Percentiles rank a stretch among this genome's conserved stretches.
These are phyloP conservation scores for Penicillium lagena DNA, from an alignment of 495 filamentous ascomycete species.

Conservation along the genomic window DNA sequence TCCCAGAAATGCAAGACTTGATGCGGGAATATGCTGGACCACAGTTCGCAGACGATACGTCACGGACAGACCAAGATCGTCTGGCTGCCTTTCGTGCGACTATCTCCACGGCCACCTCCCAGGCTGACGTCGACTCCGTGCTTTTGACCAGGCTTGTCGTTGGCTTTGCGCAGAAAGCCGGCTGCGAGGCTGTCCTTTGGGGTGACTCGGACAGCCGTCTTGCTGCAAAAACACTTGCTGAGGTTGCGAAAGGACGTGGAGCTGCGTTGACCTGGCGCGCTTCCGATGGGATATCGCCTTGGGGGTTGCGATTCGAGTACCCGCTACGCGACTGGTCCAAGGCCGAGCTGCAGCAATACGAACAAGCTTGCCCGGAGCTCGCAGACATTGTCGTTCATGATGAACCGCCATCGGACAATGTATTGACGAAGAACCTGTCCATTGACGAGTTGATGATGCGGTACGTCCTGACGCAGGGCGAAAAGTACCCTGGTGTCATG, in stretches of 20 bases:
- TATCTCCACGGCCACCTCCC: constrained; percentile 66
- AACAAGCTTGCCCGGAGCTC: constrained; percentile 47
- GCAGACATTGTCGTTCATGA: constrained; percentile 40
- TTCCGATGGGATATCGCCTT: constrained; percentile 62
- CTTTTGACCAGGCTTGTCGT: constrained; percentile 66
- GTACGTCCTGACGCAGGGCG: constrained; percentile 83
- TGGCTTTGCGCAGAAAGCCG: constrained; percentile 48
- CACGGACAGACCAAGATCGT: constrained; percentile 28
- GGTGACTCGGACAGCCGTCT: constrained; percentile 83
- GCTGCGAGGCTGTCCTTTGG: constrained; percentile 68
- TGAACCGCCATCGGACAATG: constrained; percentile 39
- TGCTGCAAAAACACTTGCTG: constrained; percentile 77
- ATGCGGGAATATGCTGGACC: constrained; percentile 20
- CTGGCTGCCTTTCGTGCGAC: constrained; percentile 49
- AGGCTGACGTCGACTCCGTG: constrained; percentile 62
- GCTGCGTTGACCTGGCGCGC: constrained; percentile 75
- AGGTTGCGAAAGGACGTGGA: constrained; percentile 86
- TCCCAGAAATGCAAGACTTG: constrained; percentile 23
- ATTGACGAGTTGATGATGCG: constrained; percentile 87
- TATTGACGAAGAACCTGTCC: constrained; percentile 55
- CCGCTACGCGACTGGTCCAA: constrained; percentile 78
- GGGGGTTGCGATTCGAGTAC: constrained; percentile 55
- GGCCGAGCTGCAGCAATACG: constrained; percentile 66
- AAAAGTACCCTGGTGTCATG: constrained; percentile 84
- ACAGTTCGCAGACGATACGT: constrained; percentile 21